Percentiles rank a stretch among this genome's conserved stretches.
Conservation (phyloP, 768 basidiomycete genomes). For the Russula brevipes region DNA sequence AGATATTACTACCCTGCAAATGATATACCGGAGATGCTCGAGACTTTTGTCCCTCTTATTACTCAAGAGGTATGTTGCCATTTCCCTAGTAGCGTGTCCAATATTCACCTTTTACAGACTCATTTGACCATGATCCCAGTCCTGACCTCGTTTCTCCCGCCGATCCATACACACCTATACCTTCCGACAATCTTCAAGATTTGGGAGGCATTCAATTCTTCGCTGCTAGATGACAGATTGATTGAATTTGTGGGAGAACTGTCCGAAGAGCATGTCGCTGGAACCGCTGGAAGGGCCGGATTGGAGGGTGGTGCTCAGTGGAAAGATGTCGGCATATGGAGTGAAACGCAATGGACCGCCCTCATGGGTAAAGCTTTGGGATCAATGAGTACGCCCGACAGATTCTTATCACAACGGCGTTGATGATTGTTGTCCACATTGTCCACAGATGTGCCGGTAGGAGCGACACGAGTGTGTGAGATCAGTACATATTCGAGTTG, state of each 20-base stretch:
- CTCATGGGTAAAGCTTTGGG: conserved; percentile 78
- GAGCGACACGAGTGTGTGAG: conserved; percentile 51
- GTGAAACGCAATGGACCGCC: conserved; percentile 74
- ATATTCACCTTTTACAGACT: conserved; percentile 40
- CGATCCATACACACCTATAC: conserved; percentile 58
- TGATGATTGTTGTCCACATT: conserved; percentile 28
- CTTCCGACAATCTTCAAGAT: conserved; percentile 66
- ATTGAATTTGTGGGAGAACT: conserved; percentile 66
- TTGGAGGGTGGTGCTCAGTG: conserved; percentile 53
- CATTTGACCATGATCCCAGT: conserved; percentile 68
- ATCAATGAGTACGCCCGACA: conserved; percentile 58
- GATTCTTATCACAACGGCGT: background rate
- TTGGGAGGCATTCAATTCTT: conserved; percentile 77
- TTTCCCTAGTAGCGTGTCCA: background rate
- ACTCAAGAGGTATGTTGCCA: conserved; percentile 57
- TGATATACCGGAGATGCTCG: conserved; percentile 67
- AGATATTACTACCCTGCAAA: conserved; percentile 60
- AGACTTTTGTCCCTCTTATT: conserved; percentile 61
- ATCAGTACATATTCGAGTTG: background rate
- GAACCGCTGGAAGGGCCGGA: conserved; percentile 48
- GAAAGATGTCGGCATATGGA: conserved; percentile 90
- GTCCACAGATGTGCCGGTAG: conserved; percentile 62
- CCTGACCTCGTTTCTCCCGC: conserved; percentile 72
- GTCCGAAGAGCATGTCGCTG: conserved; percentile 65
- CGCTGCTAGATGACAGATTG: conserved; percentile 66